Evolutionary conservation across 2,329 filamentous ascomycete genomes (phyloP).

Genomic region (Talaromyces sp.): DNA sequence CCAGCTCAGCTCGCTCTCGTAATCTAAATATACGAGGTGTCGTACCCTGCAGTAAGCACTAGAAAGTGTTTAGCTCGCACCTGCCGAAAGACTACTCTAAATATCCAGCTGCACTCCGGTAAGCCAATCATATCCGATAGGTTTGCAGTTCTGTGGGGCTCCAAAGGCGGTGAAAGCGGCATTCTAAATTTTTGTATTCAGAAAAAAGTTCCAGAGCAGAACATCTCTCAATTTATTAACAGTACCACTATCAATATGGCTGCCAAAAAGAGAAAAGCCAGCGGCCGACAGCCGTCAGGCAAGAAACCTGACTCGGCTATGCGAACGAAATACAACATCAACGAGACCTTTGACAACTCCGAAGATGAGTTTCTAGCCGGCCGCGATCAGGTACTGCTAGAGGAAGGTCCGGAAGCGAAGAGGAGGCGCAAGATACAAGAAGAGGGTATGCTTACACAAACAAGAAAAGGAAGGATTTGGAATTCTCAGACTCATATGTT

Average conservation of each 20-base stretch:
- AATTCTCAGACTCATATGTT: conserved; percentile 21
- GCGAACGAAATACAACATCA: conserved; percentile 36
- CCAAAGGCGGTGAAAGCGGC: conserved; percentile 12
- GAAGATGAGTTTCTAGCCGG: conserved; percentile 91
- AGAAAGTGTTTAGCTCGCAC: neutral
- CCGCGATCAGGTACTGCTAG: conserved; percentile 79
- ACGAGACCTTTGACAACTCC: conserved; percentile 83
- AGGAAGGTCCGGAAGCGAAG: conserved; percentile 76
- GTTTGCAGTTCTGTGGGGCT: neutral
- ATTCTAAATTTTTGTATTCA: conserved; percentile 11
- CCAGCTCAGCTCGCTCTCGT: neutral
- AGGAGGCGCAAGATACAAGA: conserved; percentile 67
- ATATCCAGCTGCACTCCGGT: neutral
- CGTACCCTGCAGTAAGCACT: neutral
- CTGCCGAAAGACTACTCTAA: neutral
- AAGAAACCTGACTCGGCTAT: conserved; percentile 29
- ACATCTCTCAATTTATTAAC: neutral
- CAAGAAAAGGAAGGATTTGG: neutral
- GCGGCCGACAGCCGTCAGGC: conserved; percentile 42
- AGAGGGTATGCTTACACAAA: conserved; percentile 49
- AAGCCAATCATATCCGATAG: neutral
- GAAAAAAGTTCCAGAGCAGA: conserved; percentile 1
- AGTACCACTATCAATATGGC: conserved; percentile 10
- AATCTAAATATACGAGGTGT: neutral
- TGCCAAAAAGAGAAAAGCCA: conserved; percentile 65